Evolutionary conservation across 208 protist species (phyloP), one percentile per base, ranked within the genome.

Genomic region (Acanthamoeba culbertsoni): DNA sequence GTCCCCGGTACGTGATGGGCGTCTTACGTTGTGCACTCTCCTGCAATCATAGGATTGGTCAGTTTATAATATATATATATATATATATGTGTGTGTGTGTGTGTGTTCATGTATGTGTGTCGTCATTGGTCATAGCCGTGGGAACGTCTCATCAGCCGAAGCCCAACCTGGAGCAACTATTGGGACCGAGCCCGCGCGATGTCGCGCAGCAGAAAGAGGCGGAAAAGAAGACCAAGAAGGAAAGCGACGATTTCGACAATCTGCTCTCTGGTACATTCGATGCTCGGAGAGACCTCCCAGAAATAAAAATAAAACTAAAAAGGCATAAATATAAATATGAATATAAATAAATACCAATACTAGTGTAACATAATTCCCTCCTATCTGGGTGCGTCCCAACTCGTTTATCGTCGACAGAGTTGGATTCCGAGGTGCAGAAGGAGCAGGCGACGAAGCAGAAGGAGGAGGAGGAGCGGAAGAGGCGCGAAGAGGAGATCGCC

Each of bases 141-240:
- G 71, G 43, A 16, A 82, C 71, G 26, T 35, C 37, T 26, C 71
- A 82, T 18, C 23, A 82, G 42, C 37, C 71, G 7, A 82, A 82
- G 23, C 37, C 28, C 37, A 90, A 65, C 42, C n/a, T 90, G 3
- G 51, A 90, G 3, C 33, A 51, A n/a, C 33, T 90, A 10, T 51
- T 90, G n/a, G 82, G 82, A 1, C 53, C 57, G 51, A 68, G 82
- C 57, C 82, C 82, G 35, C n/a, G 37, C 23, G 82, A 71, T n/a
- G 20, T 71, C 4, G 82, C 28, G 7, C 53, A 90, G 57, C 7
- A 28, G 20, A 90, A 90, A 31, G 2, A 68, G 37, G 48, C 16
- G 23, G 33, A 90, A 5, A 51, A 90, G 14, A 31, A 14, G 3
- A 26, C 28, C 1, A 31, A 68, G 57, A 63, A 48, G 35, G n/a